Evolutionary conservation across 495 filamentous ascomycete species (phyloP).

Genomic region (Cercophora scortea): DNA sequence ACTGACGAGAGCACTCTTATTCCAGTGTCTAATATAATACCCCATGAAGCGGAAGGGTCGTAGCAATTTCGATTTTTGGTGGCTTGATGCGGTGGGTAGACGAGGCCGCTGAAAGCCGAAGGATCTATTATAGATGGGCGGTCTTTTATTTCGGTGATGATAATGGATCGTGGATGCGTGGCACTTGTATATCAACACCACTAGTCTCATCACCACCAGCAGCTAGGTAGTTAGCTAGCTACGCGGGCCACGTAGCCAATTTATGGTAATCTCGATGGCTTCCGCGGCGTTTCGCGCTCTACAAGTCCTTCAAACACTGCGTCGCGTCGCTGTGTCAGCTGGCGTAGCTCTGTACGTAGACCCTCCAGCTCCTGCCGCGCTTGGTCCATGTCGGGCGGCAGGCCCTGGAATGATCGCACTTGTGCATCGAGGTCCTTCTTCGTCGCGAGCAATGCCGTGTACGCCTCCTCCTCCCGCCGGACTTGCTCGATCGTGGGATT

Average conservation of each 20-base stretch:
- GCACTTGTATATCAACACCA: conserved; percentile 5
- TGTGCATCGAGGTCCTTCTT: conserved; percentile 52
- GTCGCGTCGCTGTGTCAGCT: conserved; percentile 53
- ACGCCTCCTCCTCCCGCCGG: conserved; percentile 43
- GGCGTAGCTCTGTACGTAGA: conserved; percentile 51
- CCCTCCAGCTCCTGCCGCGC: conserved; percentile 59
- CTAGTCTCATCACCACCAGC: background rate
- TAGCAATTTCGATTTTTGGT: background rate
- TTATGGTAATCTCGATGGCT: conserved; percentile 13
- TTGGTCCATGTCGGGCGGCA: conserved; percentile 61
- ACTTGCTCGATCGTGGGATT: conserved; percentile 37
- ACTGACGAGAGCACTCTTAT: conserved; percentile 12
- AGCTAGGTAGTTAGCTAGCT: background rate
- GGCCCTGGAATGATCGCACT: conserved; percentile 53
- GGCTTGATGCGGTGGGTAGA: too few relatives aligned
- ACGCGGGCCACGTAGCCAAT: background rate
- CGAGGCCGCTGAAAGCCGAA: too few relatives aligned
- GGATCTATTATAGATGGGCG: too few relatives aligned
- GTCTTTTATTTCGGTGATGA: background rate
- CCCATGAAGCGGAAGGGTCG: conserved; percentile 1
- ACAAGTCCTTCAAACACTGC: conserved; percentile 57
- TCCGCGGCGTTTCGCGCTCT: conserved; percentile 43
- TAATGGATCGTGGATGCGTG: background rate
- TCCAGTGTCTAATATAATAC: conserved; percentile 8
- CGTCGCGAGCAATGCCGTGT: conserved; percentile 38